Base-by-base conservation (phyloP, 176 grass and related monocot genomes). In the Eragrostis curvula region DNA sequence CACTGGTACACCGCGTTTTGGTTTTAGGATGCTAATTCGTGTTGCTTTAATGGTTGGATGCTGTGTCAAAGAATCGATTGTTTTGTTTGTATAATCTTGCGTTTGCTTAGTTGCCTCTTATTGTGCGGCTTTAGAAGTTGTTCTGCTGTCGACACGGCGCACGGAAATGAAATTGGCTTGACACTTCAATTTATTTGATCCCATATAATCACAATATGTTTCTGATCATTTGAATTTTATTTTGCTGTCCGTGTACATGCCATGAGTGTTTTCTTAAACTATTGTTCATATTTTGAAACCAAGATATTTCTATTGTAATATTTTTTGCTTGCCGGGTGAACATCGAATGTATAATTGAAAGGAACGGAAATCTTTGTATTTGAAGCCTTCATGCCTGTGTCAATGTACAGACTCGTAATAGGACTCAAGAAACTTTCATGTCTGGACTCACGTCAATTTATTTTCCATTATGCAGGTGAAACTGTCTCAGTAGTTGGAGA, bases 401-500 rank as follows among this genome's bases (percentile, higher is more conserved):
- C 16, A 63, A 46, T 52, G 13, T 18, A 68, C 75, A 46, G 8
- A 29, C 73, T 70, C 77, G 63, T 57, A n/a, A 40, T 56, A 77
- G 72, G 74, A 71, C 68, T 36, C 24, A 28, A 16, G 9, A 40
- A 41, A 51, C 8, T 86, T 21, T 55, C 7, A 27, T 75, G 46
- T 16, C 51, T 41, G 27, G 70, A 70, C 60, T 71, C 27, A 56
- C 9, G 72, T 43, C 57, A 75, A 47, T 82, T 46, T 59, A n/a
- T 71, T 71, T 76, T 72, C 20, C 68, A 32, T 39, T 53, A 36
- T 43, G 67, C 89, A 92, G 93, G 96, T 71, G 96, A 99, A 84
- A 93, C 93, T 21, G 91, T 99, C 16, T 96, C 96, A 55, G 80
- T 99, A 68, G 83, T 99, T 62, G 96, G 93, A 36, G 93, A 96